Evolutionary conservation across 2,329 filamentous ascomycete species (phyloP).

Genomic region (Cladosporium sp.): DNA sequence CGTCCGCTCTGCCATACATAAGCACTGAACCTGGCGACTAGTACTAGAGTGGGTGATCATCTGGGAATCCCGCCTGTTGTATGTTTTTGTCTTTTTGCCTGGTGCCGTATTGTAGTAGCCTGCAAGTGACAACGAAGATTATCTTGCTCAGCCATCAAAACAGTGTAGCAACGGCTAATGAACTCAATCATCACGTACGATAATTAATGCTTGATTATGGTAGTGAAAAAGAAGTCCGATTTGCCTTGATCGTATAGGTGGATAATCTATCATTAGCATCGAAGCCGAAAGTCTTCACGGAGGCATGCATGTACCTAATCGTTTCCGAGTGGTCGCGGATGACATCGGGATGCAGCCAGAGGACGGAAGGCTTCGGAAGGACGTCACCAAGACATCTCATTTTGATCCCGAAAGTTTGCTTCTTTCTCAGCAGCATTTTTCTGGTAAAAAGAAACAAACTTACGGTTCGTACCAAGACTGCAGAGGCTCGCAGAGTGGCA

Average conservation of each 20-base stretch:
- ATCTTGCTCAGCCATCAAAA: neutral
- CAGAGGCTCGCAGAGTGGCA: neutral
- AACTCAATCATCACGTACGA: neutral
- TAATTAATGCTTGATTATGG: neutral
- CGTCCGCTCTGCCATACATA: neutral
- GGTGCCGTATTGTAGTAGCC: neutral
- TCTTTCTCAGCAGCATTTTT: too few relatives aligned
- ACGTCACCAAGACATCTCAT: neutral
- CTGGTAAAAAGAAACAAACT: too few relatives aligned
- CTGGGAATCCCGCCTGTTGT: neutral
- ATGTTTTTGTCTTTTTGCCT: neutral
- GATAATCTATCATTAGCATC: neutral
- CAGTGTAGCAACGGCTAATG: neutral
- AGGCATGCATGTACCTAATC: neutral
- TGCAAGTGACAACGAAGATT: neutral
- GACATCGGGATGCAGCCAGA: neutral
- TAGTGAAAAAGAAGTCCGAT: neutral
- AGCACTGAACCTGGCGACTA: neutral
- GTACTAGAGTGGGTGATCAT: neutral
- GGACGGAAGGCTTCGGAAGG: neutral
- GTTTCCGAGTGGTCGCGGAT: neutral
- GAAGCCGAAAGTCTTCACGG: neutral
- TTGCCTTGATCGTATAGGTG: neutral
- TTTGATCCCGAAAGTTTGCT: neutral
- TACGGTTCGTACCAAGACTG: neutral